Evolutionary conservation across 768 basidiomycete species (phyloP).

Genomic region (Boletus eberwhitei): DNA sequence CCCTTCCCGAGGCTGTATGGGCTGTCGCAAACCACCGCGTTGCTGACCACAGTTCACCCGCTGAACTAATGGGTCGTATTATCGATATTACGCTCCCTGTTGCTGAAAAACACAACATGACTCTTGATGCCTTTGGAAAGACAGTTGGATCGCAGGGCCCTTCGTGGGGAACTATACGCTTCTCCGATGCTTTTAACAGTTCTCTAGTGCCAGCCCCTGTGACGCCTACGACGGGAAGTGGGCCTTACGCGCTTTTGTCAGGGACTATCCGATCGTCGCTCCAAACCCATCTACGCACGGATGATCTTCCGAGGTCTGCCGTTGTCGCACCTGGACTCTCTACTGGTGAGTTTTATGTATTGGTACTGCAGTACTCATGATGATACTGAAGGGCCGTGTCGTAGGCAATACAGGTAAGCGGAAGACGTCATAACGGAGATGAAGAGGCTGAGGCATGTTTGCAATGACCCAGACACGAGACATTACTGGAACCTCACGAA

Average conservation of each 20-base stretch:
- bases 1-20: constrained; percentile 41
- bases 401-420: constrained; percentile 25
- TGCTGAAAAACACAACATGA: constrained; percentile 38
- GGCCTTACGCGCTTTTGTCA: constrained; percentile 40
- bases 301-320: constrained; percentile 18
- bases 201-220: constrained; percentile 41
- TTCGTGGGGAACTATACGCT: constrained; percentile 35
- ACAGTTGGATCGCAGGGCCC: constrained; percentile 20
- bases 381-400: constrained; percentile 3
- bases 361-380: background rate
- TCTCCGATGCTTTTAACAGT: constrained; percentile 35
- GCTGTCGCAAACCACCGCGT: constrained; percentile 36
- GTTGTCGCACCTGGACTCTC: constrained; percentile 38
- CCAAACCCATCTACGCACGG: constrained; percentile 29
- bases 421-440: constrained; percentile 17
- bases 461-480: constrained; percentile 36
- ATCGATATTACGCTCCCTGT: constrained; percentile 1
- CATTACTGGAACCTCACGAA: constrained; percentile 45
- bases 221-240: constrained; percentile 36
- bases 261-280: constrained; percentile 42
- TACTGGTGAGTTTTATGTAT: constrained; percentile 10
- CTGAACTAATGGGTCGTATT: constrained; percentile 14
- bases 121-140: constrained; percentile 40
- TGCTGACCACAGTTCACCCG: constrained; percentile 29
- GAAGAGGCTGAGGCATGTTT: constrained; percentile 15